These are phyloP conservation scores for Dendrothele bispora DNA, from an alignment of 768 basidiomycete species.

Conservation along the genomic window DNA sequence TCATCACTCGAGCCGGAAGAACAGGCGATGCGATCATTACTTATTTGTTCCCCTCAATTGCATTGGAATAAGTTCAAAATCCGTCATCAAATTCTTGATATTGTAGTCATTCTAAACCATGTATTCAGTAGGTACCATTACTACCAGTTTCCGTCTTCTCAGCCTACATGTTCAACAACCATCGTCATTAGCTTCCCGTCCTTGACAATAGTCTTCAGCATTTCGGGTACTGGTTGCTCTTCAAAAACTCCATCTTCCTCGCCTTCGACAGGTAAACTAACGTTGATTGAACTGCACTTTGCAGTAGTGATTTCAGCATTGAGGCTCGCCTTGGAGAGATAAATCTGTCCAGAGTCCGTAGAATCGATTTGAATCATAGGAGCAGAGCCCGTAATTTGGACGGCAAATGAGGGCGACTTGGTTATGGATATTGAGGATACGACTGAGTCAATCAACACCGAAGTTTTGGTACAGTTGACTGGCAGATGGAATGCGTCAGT, in stretches of 20 bases:
- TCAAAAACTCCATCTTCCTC: conserved; percentile 92
- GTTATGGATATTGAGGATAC: conserved; percentile 91
- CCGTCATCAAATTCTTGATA: no score
- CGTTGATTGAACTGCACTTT: conserved; percentile 91
- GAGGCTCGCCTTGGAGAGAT: conserved; percentile 81
- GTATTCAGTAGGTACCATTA: no score
- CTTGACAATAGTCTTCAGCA: conserved; percentile 84
- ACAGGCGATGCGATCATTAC: no score
- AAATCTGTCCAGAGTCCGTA: conserved; percentile 94
- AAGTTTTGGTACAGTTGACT: conserved; percentile 90
- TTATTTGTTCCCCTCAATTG: no score
- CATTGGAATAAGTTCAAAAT: no score
- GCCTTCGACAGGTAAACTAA: conserved; percentile 80
- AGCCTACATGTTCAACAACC: conserved; percentile 85
- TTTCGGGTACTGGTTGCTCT: conserved; percentile 92
- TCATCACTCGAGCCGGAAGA: no score
- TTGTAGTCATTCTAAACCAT: no score
- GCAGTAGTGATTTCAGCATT: conserved; percentile 85
- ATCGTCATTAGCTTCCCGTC: conserved; percentile 85
- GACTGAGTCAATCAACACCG: conserved; percentile 86
- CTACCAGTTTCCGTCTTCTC: no score
- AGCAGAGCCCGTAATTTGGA: conserved; percentile 87
- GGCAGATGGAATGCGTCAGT: conserved; percentile 1
- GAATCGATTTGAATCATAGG: conserved; percentile 94
- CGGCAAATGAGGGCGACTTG: conserved; percentile 87